phyloP scores from a whole-genome alignment of 345 rosid genomes.

The Eucalyptus regnans region DNA sequence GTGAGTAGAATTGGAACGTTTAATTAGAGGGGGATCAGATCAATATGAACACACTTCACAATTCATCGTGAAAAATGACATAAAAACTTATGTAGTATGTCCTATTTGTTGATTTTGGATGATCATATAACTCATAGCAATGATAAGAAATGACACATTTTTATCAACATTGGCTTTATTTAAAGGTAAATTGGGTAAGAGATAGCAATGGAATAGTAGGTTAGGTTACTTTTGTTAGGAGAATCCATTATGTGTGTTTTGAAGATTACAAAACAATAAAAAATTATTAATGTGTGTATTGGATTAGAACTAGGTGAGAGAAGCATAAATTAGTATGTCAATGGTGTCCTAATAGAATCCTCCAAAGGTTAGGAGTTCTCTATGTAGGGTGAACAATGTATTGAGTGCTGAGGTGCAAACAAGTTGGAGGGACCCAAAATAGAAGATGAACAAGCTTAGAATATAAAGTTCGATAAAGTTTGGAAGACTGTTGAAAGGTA shows the following conservation, averaged over 20 bases:
- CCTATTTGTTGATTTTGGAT: not conserved
- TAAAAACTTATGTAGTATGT: not conserved
- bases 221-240: not conserved
- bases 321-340: too few relatives aligned
- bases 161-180: not conserved
- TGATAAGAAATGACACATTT: not conserved
- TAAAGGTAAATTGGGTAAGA: too few relatives aligned
- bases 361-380: not conserved
- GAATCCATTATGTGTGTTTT: not conserved
- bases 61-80: not conserved
- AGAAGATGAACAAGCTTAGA: not conserved
- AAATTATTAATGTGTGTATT: not conserved
- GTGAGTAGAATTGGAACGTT: too few relatives aligned
- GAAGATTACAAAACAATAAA: not conserved
- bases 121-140: not conserved
- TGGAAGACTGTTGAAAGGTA: not conserved
- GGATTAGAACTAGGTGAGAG: not conserved
- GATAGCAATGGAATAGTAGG: too few relatives aligned
- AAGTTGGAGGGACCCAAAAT: too few relatives aligned
- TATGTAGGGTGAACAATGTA: not conserved
- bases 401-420: not conserved
- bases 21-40: not conserved
- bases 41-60: not conserved
- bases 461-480: not conserved
- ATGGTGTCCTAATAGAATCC: not conserved